Base-by-base conservation (phyloP, 257 asterid genomes). In the Petrea volubilis region DNA sequence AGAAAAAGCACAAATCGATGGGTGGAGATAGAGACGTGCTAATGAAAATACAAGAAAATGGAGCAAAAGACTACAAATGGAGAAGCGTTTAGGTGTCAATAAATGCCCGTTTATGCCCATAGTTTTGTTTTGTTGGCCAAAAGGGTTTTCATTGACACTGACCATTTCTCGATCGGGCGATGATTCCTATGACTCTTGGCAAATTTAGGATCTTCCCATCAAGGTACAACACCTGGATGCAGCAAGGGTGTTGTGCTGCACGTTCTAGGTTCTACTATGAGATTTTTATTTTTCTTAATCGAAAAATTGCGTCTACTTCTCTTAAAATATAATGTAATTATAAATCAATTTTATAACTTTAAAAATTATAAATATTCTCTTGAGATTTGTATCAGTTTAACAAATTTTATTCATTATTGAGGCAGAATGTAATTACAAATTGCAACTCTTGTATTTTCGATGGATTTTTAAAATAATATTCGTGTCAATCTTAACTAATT, bases 101-200 rank as follows among this genome's bases (percentile, higher is more conserved):
- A 60, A 70, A 79, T 76, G 76, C 60, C 76, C 58, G 47, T 61
- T n/a, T n/a, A n/a, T n/a, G n/a, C n/a, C n/a, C n/a, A n/a, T n/a
- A n/a, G n/a, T n/a, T n/a, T n/a, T 17, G 79, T 38, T 74, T 75
- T 36, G 44, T 43, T 47, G 72, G 41, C 27, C 18, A 8, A 25
- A 10, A 34, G 53, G 53, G 53, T 23, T 63, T 51, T 36, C 8
- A 50, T 44, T 56, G 36, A 21, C 70, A 72, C 70, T 76, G 76
- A 65, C 75, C 85, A 18, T 8, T 43, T 38, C 21, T 23, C 21
- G 17, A 23, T 34, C 5, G 60, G 79, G 74, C 86, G 86, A 81
- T 81, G 79, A 13, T 75, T 78, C 57, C 79, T 78, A 81, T 69
- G 86, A 36, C 28, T 44, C n/a, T 50, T 7, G 15, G 68, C 70